These are phyloP conservation scores for Russula abietina DNA, from an alignment of 768 basidiomycete species.

Conservation along the genomic window DNA sequence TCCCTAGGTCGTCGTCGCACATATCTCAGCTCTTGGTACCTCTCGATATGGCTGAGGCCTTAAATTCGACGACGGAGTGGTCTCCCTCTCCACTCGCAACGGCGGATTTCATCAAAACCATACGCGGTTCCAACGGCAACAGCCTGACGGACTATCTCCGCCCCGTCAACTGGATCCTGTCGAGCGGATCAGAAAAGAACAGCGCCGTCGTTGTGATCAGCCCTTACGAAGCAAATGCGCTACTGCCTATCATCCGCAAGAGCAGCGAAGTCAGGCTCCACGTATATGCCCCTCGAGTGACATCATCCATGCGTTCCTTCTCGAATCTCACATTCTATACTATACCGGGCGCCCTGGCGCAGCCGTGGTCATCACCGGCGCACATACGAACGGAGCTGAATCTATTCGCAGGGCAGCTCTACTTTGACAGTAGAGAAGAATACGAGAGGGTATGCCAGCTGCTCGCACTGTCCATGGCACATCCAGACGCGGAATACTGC, in stretches of 20 bases:
- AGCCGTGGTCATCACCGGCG: not conserved
- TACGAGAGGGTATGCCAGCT: constrained; percentile 15
- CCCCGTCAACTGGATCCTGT: constrained; percentile 17
- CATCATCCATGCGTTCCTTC: constrained; percentile 12
- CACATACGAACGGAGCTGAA: constrained; percentile 10
- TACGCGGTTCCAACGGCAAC: not conserved
- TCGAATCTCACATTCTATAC: constrained; percentile 9
- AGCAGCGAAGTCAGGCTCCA: constrained; percentile 15
- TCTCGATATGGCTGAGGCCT: not conserved
- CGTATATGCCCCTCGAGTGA: constrained; percentile 12
- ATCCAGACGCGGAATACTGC: not conserved
- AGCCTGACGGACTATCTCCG: constrained; percentile 15
- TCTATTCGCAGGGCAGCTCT: constrained; percentile 20
- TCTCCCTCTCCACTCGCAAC: constrained; percentile 14
- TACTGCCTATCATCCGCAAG: constrained; percentile 15
- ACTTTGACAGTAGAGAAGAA: constrained; percentile 16
- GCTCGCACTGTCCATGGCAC: constrained; percentile 17
- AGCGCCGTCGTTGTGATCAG: constrained; percentile 9
- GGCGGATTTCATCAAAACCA: constrained; percentile 9
- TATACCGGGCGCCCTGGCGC: not conserved
- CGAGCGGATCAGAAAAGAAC: constrained; percentile 9
- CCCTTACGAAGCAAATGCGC: constrained; percentile 17
- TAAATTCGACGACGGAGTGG: not conserved
- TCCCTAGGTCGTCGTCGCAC: not conserved
- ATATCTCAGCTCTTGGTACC: constrained; percentile 6